phyloP scores from a whole-genome alignment of 2,329 filamentous ascomycete species.

The Hirsutella thompsonii region DNA sequence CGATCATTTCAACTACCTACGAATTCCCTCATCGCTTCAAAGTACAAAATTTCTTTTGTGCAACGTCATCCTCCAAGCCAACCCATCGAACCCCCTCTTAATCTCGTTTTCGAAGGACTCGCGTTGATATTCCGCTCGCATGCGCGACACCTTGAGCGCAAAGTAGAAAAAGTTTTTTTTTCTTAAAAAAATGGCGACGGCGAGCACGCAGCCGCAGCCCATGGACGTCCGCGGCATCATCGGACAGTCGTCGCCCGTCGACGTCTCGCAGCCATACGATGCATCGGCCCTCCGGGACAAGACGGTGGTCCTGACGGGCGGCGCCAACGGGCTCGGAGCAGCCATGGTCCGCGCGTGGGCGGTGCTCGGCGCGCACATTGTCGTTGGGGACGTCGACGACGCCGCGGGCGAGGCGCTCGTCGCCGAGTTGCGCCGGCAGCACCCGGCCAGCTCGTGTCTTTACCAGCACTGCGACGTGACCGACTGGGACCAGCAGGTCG shows the following conservation, averaged over 20 bases:
- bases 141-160: too few species aligned
- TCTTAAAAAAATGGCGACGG: too few species aligned
- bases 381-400: constrained; percentile 51
- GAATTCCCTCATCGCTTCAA: too few species aligned
- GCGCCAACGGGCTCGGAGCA: constrained; percentile 47
- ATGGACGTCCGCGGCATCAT: constrained; percentile 11
- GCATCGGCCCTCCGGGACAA: constrained; percentile 34
- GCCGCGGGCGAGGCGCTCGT: constrained; percentile 39
- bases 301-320: constrained; percentile 51
- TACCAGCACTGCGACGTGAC: constrained; percentile 53
- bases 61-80: too few species aligned
- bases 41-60: too few species aligned
- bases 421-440: constrained; percentile 27
- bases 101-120: too few species aligned
- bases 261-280: constrained; percentile 30
- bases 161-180: too few species aligned
- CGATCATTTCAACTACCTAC: too few species aligned
- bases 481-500: constrained; percentile 49
- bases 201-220: background rate
- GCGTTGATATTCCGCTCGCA: too few species aligned
- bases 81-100: too few species aligned
- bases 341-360: constrained; percentile 42
- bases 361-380: constrained; percentile 40
- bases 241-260: constrained; percentile 29
- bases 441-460: constrained; percentile 29